Percentiles rank a stretch among this genome's conserved stretches.
phyloP scores from a whole-genome alignment of 73 alveolate species.

The Tetrahymena elliotti region DNA sequence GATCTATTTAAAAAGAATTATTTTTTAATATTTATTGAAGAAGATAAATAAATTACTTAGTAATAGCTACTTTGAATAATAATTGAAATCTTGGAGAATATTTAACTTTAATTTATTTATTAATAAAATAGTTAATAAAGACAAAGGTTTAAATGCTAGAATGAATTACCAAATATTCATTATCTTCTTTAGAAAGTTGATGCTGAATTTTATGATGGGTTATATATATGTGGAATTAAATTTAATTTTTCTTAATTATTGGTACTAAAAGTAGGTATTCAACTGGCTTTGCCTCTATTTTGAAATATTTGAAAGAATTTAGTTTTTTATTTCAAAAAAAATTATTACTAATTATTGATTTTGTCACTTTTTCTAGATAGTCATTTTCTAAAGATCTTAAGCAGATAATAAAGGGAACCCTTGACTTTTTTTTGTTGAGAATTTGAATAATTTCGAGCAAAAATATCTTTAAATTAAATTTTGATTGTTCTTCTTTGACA shows the following conservation, averaged over 20 bases:
- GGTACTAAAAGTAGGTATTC: background rate
- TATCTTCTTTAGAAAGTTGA: background rate
- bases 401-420: background rate
- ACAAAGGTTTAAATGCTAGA: background rate
- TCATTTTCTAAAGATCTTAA: background rate
- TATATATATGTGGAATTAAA: background rate
- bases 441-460: background rate
- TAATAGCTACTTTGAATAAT: background rate
- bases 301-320: background rate
- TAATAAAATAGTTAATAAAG: background rate
- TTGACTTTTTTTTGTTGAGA: background rate
- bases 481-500: background rate
- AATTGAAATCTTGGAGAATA: background rate
- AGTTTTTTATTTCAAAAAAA: background rate
- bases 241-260: background rate
- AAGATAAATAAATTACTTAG: background rate
- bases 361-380: background rate
- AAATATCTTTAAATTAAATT: background rate
- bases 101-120: background rate
- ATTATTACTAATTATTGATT: background rate
- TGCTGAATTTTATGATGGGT: background rate
- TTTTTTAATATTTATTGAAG: background rate
- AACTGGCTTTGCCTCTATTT: background rate
- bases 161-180: background rate
- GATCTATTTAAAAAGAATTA: background rate